Conservation (phyloP, 2,329 filamentous ascomycete species). For the Stromatinia cepivora region DNA sequence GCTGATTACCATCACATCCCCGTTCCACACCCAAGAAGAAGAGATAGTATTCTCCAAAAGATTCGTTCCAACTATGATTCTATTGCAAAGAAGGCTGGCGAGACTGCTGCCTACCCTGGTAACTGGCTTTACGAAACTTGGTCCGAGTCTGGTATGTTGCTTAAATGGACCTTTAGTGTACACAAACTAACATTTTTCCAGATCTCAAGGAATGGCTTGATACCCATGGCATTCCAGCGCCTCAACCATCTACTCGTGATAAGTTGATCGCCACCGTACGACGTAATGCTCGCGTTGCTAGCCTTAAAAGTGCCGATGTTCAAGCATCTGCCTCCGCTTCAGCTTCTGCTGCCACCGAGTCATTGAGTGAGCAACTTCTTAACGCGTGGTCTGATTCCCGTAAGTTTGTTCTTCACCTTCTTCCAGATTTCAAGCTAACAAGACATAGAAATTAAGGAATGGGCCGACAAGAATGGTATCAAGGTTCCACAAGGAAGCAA, state of each 20-base stretch:
- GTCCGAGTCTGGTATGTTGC: conserved; percentile 64
- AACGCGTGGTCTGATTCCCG: conserved; percentile 83
- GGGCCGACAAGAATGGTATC: conserved; percentile 87
- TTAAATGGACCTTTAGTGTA: background rate
- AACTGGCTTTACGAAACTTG: conserved; percentile 92
- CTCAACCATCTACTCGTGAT: conserved; percentile 82
- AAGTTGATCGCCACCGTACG: conserved; percentile 86
- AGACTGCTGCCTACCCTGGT: conserved; percentile 83
- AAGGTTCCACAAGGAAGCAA: conserved; percentile 89
- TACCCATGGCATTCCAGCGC: conserved; percentile 78
- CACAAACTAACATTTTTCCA: conserved; percentile 30
- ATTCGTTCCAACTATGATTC: conserved; percentile 79
- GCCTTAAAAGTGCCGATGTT: conserved; percentile 64
- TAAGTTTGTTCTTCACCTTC: conserved; percentile 24
- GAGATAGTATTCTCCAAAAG: conserved; percentile 77
- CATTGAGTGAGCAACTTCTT: conserved; percentile 79
- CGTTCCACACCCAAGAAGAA: conserved; percentile 82
- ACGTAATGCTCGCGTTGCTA: conserved; percentile 82
- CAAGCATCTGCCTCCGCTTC: conserved; percentile 61
- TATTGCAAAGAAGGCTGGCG: conserved; percentile 70
- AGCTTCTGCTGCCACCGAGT: conserved; percentile 68
- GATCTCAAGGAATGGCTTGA: conserved; percentile 95
- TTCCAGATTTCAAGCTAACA: conserved; percentile 20
- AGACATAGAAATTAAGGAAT: conserved; percentile 74
- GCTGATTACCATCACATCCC: conserved; percentile 82